Evolutionary conservation across 192 early-diverging fungal species (phyloP), one percentile per base, ranked within the genome.

Genomic region (Irineochytrium annulatum): DNA sequence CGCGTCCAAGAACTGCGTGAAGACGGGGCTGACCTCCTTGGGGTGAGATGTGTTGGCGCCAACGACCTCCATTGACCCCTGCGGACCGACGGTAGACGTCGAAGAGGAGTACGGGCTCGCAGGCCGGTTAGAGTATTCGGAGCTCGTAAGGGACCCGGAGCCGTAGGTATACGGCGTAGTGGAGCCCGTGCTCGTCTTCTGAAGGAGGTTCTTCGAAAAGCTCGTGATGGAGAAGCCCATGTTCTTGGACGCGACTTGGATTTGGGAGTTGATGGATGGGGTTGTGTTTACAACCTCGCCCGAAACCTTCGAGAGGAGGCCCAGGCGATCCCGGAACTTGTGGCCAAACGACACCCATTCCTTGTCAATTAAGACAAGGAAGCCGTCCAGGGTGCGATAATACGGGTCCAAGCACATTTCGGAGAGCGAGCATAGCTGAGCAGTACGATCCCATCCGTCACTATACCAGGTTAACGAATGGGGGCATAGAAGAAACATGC

Each of bases 371-470:
- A 99, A 73, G 8, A 93, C 84, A 29, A 84, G 82, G 68, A 99
- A 93, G 3, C 96, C 96, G 44, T 77, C 73, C n/a, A 92, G 82
- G 3, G 96, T 95, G 55, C 96, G 90, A 71, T 94, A 99, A 69
- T 86, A 97, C 3, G 96, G 94, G 44, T 99, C 96, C 52, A 99
- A 70, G 57, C 93, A 97, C 22, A 99, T 61, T 69, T 91, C 85
- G 43, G 94, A 81, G 20, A 94, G 77, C 4, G 92, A 90, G 16
- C 86, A 89, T 45, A 99, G 70, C 72, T 99, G 96, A 19, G 93
- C 88, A 0, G 96, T 99, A 22, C 96, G 84, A 73, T 99, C 96
- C 96, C 96, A 99, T 13, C 96, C 96, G 66, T 99, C 96, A 43
- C 92, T 95, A 5, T 11, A 45, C 13, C 29, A 32, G 33, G 26